A percentile compares a stretch with the other conserved stretches of the same genome.
Evolutionary conservation across 192 early-diverging fungal genomes (phyloP).

Genomic region (Phlyctochytrium arcticum): DNA sequence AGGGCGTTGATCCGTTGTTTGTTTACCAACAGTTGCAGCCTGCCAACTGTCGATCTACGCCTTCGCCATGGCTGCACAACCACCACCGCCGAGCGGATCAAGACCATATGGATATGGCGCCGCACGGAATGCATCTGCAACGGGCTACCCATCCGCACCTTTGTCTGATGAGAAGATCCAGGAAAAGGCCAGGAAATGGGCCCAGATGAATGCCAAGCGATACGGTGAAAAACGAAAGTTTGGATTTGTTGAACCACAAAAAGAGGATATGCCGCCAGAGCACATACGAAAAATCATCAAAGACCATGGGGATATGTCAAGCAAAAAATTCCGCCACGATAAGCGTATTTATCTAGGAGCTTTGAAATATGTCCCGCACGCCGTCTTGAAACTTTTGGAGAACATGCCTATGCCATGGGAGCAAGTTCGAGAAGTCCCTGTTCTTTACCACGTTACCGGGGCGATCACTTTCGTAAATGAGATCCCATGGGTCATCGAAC

Average conservation of each 20-base stretch:
- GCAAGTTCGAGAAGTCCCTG: constrained; percentile 92
- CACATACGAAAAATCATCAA: constrained; percentile 98
- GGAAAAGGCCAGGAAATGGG: constrained; percentile 90
- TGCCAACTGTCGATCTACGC: no score
- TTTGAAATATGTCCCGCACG: constrained; percentile 97
- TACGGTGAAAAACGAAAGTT: constrained; percentile 94
- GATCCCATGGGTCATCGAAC: constrained; percentile 94
- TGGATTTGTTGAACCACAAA: constrained; percentile 91
- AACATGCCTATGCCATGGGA: constrained; percentile 99
- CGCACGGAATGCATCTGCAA: not conserved
- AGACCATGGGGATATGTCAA: constrained; percentile 99
- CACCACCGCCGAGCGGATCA: not conserved
- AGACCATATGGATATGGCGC: not conserved
- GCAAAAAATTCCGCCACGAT: constrained; percentile 93
- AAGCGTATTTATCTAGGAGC: constrained; percentile 98
- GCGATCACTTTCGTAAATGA: constrained; percentile 99
- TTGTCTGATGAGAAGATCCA: constrained; percentile 52
- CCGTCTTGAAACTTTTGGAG: constrained; percentile 94
- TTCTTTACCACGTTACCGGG: constrained; percentile 96
- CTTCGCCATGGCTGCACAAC: not conserved
- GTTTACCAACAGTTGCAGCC: no score
- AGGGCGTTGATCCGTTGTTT: no score
- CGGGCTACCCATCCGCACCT: not conserved
- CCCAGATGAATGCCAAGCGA: constrained; percentile 81
- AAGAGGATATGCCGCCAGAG: constrained; percentile 96